These are phyloP conservation scores for Scutellaria galericulata DNA, from an alignment of 257 asterid species.

Conservation along the genomic window DNA sequence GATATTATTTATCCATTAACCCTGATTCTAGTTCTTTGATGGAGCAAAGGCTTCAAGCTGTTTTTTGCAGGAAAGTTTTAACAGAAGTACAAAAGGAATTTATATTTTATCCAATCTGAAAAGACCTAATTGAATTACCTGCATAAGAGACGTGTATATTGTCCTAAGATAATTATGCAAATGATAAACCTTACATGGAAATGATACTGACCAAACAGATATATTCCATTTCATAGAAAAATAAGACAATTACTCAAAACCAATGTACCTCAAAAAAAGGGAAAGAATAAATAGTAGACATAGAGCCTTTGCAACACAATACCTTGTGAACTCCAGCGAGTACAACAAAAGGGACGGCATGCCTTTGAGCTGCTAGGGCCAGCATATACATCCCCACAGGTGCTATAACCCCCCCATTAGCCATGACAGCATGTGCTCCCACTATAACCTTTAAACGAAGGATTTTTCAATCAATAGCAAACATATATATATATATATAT, in stretches of 20 bases:
- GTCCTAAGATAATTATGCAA: too few relatives aligned
- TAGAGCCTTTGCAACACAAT: slow-evolving; percentile 29
- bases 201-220: slow-evolving; percentile 16
- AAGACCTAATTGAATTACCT: too few relatives aligned
- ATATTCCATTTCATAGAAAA: slow-evolving; percentile 23
- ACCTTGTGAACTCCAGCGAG: slow-evolving; percentile 99
- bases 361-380: slow-evolving; percentile 96
- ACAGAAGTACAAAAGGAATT: neutral
- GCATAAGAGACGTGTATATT: too few relatives aligned
- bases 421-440: slow-evolving; percentile 99
- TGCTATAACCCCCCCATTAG: slow-evolving; percentile 95
- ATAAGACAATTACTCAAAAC: neutral
- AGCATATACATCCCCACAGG: slow-evolving; percentile 98
- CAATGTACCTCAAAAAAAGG: neutral
- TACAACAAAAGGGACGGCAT: slow-evolving; percentile 96
- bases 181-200: neutral
- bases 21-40: neutral
- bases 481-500: slow-evolving; percentile 1
- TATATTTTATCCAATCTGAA: too few relatives aligned
- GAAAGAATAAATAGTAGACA: slow-evolving; percentile 27
- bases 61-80: neutral
- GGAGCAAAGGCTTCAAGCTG: neutral
- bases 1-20: neutral
- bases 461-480: slow-evolving; percentile 33
- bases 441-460: slow-evolving; percentile 75